Evolutionary conservation across 2,329 filamentous ascomycete species (phyloP).

Genomic region (Scleromitrula shiraiana): DNA sequence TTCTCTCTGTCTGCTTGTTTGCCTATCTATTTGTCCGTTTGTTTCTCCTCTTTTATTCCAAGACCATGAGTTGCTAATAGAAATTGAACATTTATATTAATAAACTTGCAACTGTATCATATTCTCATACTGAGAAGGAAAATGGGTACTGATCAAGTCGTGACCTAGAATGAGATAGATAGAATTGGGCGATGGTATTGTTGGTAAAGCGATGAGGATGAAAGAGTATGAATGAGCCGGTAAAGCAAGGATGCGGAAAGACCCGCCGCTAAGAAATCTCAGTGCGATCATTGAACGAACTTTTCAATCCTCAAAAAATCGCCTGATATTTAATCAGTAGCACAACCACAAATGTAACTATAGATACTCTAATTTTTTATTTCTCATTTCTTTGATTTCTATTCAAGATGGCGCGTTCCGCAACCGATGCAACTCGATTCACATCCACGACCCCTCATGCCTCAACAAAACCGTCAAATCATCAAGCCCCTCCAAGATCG

Average conservation of each 20-base stretch:
- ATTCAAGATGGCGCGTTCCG: constrained; percentile 50
- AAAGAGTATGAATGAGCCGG: background rate
- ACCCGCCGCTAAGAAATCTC: constrained; percentile 19
- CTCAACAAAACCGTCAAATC: constrained; percentile 45
- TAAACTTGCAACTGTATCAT: background rate
- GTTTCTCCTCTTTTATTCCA: background rate
- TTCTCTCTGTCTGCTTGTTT: no score
- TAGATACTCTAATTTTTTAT: background rate
- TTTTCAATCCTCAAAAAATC: constrained; percentile 18
- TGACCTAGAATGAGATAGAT: background rate
- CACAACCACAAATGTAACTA: constrained; percentile 17
- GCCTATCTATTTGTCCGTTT: background rate
- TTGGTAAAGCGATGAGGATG: background rate
- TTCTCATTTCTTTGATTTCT: background rate
- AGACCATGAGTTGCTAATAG: no score
- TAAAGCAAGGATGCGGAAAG: constrained; percentile 13
- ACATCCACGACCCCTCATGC: constrained; percentile 64
- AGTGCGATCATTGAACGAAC: constrained; percentile 15
- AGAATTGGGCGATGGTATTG: no score
- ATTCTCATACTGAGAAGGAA: background rate
- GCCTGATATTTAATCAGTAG: constrained; percentile 11
- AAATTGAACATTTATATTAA: background rate
- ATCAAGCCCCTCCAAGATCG: constrained; percentile 11
- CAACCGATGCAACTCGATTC: constrained; percentile 74
- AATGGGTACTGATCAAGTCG: background rate